A percentile compares a stretch with the other conserved stretches of the same genome.
Evolutionary conservation across 352 stramenopile genomes (phyloP).

Genomic region (Phytophthora cryptogea): DNA sequence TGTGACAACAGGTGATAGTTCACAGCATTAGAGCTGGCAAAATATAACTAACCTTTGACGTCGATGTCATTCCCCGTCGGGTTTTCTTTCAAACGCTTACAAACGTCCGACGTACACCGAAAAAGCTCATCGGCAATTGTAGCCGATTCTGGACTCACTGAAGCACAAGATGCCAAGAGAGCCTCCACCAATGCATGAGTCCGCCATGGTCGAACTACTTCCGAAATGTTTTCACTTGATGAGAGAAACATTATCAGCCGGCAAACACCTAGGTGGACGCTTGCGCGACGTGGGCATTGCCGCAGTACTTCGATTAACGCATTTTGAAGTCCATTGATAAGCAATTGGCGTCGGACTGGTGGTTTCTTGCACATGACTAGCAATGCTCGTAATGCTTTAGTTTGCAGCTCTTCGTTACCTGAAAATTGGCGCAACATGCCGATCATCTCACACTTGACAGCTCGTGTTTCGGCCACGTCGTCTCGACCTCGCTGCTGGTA

Average conservation of each 20-base stretch:
- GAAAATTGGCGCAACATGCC: conserved; percentile 30
- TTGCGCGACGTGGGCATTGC: conserved; percentile 21
- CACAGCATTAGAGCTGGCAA: neutral
- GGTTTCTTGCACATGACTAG: conserved; percentile 28
- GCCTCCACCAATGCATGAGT: conserved; percentile 15
- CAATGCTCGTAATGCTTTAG: conserved; percentile 24
- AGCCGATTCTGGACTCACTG: conserved; percentile 5
- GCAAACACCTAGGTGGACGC: conserved; percentile 27
- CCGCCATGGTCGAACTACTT: conserved; percentile 11
- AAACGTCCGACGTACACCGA: conserved; percentile 5
- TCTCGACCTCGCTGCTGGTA: conserved; percentile 17
- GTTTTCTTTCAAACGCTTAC: conserved; percentile 3
- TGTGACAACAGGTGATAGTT: too few relatives aligned
- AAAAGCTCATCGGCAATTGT: conserved; percentile 9
- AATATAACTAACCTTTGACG: conserved; percentile 2
- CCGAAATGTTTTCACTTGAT: conserved; percentile 1
- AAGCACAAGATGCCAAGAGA: conserved; percentile 14
- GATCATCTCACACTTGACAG: conserved; percentile 38
- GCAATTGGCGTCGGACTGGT: conserved; percentile 24
- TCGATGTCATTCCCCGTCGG: conserved; percentile 11
- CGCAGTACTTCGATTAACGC: conserved; percentile 30
- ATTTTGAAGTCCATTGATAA: conserved; percentile 29
- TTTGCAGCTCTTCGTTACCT: conserved; percentile 30
- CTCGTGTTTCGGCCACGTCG: conserved; percentile 15
- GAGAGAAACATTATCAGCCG: conserved; percentile 29